Base-by-base conservation (phyloP, 495 filamentous ascomycete species). In the Penicillium paxilli region DNA sequence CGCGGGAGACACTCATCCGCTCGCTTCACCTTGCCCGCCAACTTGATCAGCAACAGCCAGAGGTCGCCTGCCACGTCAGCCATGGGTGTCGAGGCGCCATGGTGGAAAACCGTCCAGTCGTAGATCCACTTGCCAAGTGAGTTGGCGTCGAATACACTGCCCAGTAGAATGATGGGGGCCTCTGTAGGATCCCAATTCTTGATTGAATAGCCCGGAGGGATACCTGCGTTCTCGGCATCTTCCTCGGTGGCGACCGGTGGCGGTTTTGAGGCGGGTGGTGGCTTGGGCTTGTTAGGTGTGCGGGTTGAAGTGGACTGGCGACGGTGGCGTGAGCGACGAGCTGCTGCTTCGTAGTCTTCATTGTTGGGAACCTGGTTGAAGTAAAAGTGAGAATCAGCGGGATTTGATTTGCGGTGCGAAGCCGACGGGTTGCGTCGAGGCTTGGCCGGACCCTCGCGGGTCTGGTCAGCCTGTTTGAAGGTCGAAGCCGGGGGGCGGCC, bases 151-250 rank as follows among this genome's bases (percentile, higher is more conserved):
- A 98, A 98, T 41, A 98, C 94, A 66, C 90, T 95, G 37, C 94
- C 94, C 8, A 98, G 82, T 5, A 98, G 82, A 68, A 96, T 85
- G 69, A 98, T 96, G 26, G 94, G 89, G 60, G 90, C 90, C 72
- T 96, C 92, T 40, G 85, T 86, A 1, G 92, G 93, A 67, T 98
- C 95, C 94, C 94, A 99, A 80, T 99, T 97, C 77, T 98, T 97
- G 73, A 91, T 83, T 28, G 89, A 96, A 75, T 96, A 99, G 42
- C 96, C 94, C 1, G 86, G 69, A 2, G 94, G 95, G 53, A 99
- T 97, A 45, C 84, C 82, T 51, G 89, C 88, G 53, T 80, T 81
- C 64, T 83, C 82, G 57, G 90, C 90, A 69, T 97, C 92, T 37
- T 83, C 88, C 67, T 91, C 90, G 50, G 91, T 96, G 49, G 95